Conservation (phyloP, 768 basidiomycete genomes). For the Leccinum variicolor region DNA sequence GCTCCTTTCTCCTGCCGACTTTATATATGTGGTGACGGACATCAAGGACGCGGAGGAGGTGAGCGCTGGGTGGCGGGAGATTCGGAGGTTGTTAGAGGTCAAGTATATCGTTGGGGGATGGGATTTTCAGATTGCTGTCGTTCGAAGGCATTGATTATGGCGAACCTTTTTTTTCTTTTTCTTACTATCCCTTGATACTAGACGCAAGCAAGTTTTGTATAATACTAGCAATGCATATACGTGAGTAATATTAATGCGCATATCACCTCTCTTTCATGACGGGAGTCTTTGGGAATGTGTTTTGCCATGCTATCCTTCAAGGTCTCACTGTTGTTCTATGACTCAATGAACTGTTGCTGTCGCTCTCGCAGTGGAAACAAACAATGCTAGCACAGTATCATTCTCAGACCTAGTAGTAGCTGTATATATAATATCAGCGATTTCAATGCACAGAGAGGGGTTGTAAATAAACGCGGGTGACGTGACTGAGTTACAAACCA, state of each 20-base stretch:
- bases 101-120: slow-evolving; percentile 80
- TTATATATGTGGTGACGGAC: slow-evolving; percentile 74
- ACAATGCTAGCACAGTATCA: too few relatives aligned
- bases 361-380: too few relatives aligned
- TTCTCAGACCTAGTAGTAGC: too few relatives aligned
- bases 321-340: too few relatives aligned
- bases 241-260: background rate
- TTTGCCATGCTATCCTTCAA: too few relatives aligned
- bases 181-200: background rate
- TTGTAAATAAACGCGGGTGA: too few relatives aligned
- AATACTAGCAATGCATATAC: slow-evolving; percentile 4
- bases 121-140: slow-evolving; percentile 86
- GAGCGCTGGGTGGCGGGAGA: slow-evolving; percentile 75
- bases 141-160: slow-evolving; percentile 56
- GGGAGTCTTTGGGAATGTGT: background rate
- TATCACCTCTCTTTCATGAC: background rate
- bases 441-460: too few relatives aligned
- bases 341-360: too few relatives aligned
- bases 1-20: slow-evolving; percentile 86
- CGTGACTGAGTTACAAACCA: too few relatives aligned
- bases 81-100: slow-evolving; percentile 75
- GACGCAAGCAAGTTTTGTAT: slow-evolving; percentile 8
- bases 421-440: too few relatives aligned
- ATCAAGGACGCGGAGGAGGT: slow-evolving; percentile 49
- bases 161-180: background rate